Percentiles rank a stretch among this genome's conserved stretches.
These are phyloP conservation scores for Hibiscus mutabilis DNA, from an alignment of 345 rosid species.

Conservation along the genomic window DNA sequence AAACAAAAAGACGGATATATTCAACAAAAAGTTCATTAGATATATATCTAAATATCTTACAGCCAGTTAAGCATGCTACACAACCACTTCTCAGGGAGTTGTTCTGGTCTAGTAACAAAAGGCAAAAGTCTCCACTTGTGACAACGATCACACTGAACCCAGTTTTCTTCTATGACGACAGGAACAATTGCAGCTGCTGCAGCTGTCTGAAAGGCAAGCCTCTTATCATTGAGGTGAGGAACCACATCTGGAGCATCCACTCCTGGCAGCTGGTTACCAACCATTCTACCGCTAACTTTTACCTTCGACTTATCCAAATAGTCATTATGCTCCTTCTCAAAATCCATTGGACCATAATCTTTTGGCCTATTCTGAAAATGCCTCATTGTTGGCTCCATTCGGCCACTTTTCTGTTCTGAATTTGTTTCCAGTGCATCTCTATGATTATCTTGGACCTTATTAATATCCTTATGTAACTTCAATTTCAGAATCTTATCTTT, in stretches of 20 bases:
- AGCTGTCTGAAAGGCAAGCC: constrained; percentile 23
- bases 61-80: constrained; percentile 81
- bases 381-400: constrained; percentile 6
- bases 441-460: constrained; percentile 18
- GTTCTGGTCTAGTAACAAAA: constrained; percentile 30
- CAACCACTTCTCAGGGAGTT: constrained; percentile 66
- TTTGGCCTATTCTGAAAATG: constrained; percentile 23
- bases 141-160: constrained; percentile 68
- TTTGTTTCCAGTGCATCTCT: constrained; percentile 18
- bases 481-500: constrained; percentile 23
- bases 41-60: constrained; percentile 39
- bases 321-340: constrained; percentile 19
- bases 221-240: constrained; percentile 20
- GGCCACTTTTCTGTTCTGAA: constrained; percentile 11
- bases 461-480: constrained; percentile 31
- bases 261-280: constrained; percentile 19
- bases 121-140: constrained; percentile 67
- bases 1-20: not conserved
- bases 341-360: constrained; percentile 14
- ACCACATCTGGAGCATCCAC: constrained; percentile 20
- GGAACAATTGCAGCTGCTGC: constrained; percentile 27
- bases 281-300: constrained; percentile 21
- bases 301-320: constrained; percentile 26
- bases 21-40: not conserved
- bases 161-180: constrained; percentile 30